These are phyloP conservation scores for Penicillium janthinellum DNA, from an alignment of 2,329 filamentous ascomycete species.

Conservation along the genomic window DNA sequence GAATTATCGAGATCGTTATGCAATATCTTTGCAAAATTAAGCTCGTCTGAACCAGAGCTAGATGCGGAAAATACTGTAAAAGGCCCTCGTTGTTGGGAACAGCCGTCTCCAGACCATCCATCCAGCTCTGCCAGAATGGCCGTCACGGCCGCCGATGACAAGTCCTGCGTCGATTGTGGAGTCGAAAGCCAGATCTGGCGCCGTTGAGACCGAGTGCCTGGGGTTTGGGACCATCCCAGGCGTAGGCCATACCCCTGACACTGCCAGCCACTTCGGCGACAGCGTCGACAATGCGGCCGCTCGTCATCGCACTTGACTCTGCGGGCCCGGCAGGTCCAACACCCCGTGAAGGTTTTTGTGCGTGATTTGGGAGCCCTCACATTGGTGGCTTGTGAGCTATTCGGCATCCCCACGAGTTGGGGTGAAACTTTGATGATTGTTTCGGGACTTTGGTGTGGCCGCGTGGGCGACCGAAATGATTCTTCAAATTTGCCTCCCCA, in stretches of 20 bases:
- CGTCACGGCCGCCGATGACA: slow-evolving; percentile 23
- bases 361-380: slow-evolving; percentile 18
- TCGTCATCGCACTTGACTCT: slow-evolving; percentile 29
- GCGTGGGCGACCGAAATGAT: neutral
- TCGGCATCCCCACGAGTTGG: slow-evolving; percentile 20
- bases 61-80: slow-evolving; percentile 28
- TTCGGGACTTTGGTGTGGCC: neutral
- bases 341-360: slow-evolving; percentile 30
- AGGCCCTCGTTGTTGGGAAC: slow-evolving; percentile 23
- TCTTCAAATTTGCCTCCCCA: slow-evolving; percentile 7
- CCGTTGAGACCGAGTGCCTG: slow-evolving; percentile 18
- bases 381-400: slow-evolving; percentile 12
- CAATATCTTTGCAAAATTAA: neutral
- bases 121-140: slow-evolving; percentile 22
- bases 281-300: slow-evolving; percentile 23
- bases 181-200: slow-evolving; percentile 15
- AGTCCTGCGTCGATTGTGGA: slow-evolving; percentile 3
- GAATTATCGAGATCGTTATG: neutral
- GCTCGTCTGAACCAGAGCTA: neutral
- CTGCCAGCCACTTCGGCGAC: slow-evolving; percentile 22
- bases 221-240: slow-evolving; percentile 23
- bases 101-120: slow-evolving; percentile 16
- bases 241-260: slow-evolving; percentile 29
- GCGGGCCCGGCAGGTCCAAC: slow-evolving; percentile 29
- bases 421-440: neutral